A percentile compares a stretch with the other conserved stretches of the same genome.
Evolutionary conservation across 768 basidiomycete species (phyloP).

Genomic region (Mycena maculata): DNA sequence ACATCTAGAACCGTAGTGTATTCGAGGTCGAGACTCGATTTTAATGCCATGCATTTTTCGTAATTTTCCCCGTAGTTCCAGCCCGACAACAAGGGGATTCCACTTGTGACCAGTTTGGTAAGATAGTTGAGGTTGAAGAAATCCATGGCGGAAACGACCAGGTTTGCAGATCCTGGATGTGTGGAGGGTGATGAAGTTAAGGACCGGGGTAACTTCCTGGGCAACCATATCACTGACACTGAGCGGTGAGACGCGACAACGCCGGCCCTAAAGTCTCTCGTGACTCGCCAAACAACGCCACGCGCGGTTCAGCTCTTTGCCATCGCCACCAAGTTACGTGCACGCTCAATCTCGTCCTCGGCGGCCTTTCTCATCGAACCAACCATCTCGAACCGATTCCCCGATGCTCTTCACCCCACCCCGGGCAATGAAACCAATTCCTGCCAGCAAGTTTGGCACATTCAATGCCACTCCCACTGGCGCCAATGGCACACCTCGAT

Average conservation of each 20-base stretch:
- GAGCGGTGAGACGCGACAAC: too few species aligned
- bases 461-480: conserved; percentile 16
- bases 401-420: conserved; percentile 20
- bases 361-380: not conserved
- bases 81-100: not conserved
- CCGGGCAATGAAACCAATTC: conserved; percentile 24
- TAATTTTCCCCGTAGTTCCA: conserved; percentile 1
- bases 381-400: not conserved
- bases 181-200: too few species aligned
- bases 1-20: conserved; percentile 27
- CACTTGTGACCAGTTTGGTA: not conserved
- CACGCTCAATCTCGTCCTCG: conserved; percentile 5
- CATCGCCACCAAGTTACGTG: not conserved
- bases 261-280: too few species aligned
- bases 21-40: conserved; percentile 19
- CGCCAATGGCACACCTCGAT: not conserved
- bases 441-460: conserved; percentile 15
- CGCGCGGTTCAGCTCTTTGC: not conserved
- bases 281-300: not conserved
- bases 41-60: conserved; percentile 21
- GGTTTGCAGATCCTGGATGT: not conserved
- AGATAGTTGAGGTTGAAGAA: conserved; percentile 8
- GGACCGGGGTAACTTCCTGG: too few species aligned
- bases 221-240: too few species aligned
- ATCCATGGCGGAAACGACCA: conserved; percentile 1